A percentile compares a stretch with the other conserved stretches of the same genome.
These are phyloP conservation scores for Yarrowia hollandica DNA, from an alignment of 805 yeast genomes.

Conservation along the genomic window DNA sequence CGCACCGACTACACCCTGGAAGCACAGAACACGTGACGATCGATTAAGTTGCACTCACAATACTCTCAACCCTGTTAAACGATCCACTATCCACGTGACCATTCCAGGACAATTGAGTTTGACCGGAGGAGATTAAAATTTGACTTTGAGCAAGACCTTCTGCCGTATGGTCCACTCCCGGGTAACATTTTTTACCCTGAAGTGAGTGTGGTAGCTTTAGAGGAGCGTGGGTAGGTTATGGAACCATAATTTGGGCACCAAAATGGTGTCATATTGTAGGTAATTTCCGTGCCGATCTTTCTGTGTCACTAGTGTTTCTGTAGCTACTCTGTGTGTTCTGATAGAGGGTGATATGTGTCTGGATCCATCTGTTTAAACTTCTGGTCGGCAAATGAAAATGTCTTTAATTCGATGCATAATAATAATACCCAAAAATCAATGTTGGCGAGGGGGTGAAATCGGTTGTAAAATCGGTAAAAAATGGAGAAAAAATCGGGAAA, in stretches of 20 bases:
- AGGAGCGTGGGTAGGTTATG: not conserved
- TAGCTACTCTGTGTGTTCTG: not conserved
- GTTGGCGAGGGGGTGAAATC: not conserved
- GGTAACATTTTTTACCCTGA: slow-evolving; percentile 11
- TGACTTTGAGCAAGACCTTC: not conserved
- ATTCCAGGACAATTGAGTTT: slow-evolving; percentile 15
- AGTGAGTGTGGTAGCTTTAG: not conserved
- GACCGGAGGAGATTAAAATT: slow-evolving; percentile 3
- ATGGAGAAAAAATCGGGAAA: not conserved
- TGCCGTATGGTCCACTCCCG: slow-evolving; percentile 5
- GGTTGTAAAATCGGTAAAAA: not conserved
- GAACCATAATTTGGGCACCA: no score
- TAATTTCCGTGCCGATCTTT: no score
- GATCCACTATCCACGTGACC: slow-evolving; percentile 12
- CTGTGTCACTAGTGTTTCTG: not conserved
- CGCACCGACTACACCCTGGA: no score
- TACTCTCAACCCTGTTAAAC: not conserved
- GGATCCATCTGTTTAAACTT: not conserved
- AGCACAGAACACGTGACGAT: slow-evolving; percentile 13
- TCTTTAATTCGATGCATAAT: slow-evolving; percentile 19
- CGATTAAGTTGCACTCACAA: not conserved
- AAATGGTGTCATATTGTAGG: not conserved
- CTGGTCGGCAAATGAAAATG: slow-evolving; percentile 24
- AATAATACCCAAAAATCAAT: not conserved
- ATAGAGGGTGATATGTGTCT: no score